Evolutionary conservation across 345 rosid species (phyloP), one percentile per base, ranked within the genome.

Genomic region (Camelina laxa): DNA sequence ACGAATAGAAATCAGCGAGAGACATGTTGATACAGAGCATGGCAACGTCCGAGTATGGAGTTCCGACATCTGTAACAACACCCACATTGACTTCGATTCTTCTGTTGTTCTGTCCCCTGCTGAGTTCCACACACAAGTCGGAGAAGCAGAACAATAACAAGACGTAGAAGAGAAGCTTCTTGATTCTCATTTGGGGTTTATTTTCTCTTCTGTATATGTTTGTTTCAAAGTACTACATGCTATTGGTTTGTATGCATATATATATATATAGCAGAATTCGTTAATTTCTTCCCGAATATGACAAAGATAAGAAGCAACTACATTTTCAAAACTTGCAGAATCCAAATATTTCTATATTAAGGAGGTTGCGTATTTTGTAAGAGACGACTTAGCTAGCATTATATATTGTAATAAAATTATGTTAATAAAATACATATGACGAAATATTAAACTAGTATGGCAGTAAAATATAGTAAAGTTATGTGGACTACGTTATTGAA

Each of bases 11-110:
- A 19, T 91, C 96, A 0, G 81, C 53, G 3, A 91, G 72, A n/a
- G 91, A 78, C 86, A 85, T 74, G 47, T 84, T 63, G 21, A 89
- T 79, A 75, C 93, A 85, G 3, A 82, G 81, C 84, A 79, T 49
- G 1, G 41, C 36, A 13, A 77, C 21, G 20, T 74, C 80, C 24
- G 76, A 87, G 5, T 39, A 7, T 9, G 0, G n/a, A 0, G 4
- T 41, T 16, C 82, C 83, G 15, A 73, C 9, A 54, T 88, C 90
- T 3, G 90, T 76, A 75, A 81, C 74, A 58, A 88, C 81, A 4
- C 93, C 95, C 0, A 87, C 85, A 4, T 75, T 77, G 35, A 87
- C 87, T 12, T 74, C 72, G 1, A 60, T 65, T 73, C 50, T 64
- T 69, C 50, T 5, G 80, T 62, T 16, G 67, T 59, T 60, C 67